Evolutionary conservation across 805 yeast species (phyloP).

Genomic region (Yamadazyma laniorum): DNA sequence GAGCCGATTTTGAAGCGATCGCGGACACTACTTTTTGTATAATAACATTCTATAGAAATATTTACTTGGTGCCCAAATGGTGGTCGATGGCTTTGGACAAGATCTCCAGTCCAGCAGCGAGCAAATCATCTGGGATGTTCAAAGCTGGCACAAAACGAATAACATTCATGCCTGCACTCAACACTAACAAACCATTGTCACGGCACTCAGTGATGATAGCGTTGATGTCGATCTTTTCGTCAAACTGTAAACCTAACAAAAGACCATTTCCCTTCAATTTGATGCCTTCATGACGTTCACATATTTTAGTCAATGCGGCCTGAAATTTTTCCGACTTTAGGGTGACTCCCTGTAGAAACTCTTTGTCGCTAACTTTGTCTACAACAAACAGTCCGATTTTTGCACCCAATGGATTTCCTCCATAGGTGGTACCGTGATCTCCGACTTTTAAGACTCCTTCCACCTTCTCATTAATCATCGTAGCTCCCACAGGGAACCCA

Average conservation of each 20-base stretch:
- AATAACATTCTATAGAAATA: too few species aligned
- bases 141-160: constrained; percentile 90
- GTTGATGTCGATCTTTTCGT: constrained; percentile 52
- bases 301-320: constrained; percentile 48
- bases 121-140: constrained; percentile 69
- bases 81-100: constrained; percentile 54
- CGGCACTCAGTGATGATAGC: constrained; percentile 66
- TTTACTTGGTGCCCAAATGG: too few species aligned
- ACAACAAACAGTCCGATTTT: constrained; percentile 78
- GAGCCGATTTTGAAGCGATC: too few species aligned
- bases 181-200: constrained; percentile 76
- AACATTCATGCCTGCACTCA: constrained; percentile 91
- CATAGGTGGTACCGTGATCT: constrained; percentile 97
- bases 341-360: constrained; percentile 60
- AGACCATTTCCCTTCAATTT: constrained; percentile 88
- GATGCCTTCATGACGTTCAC: constrained; percentile 53
- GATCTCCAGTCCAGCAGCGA: constrained; percentile 68
- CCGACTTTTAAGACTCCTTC: constrained; percentile 77
- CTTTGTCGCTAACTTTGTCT: constrained; percentile 57
- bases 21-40: too few species aligned
- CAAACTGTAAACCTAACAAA: constrained; percentile 78
- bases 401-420: constrained; percentile 93
- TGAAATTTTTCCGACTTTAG: constrained; percentile 58
- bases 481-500: constrained; percentile 95
- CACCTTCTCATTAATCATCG: constrained; percentile 78